Conservation (phyloP, 257 asterid genomes). For the Handroanthus guayacan region DNA sequence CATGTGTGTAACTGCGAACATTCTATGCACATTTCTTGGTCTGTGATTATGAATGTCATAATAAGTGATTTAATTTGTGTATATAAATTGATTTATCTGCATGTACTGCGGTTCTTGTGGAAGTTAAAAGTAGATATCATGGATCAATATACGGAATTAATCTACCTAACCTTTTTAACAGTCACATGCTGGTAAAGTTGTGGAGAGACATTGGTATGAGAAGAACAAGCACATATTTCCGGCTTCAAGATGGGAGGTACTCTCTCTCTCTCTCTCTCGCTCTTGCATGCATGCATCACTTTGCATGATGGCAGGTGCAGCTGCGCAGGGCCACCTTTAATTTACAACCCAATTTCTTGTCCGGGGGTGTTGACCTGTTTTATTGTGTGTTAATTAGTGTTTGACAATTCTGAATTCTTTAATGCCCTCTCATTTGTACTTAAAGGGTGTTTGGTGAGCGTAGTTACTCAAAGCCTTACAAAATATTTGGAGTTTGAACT, state of each 20-base stretch:
- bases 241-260: constrained; percentile 99
- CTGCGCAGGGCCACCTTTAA: not conserved
- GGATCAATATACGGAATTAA: constrained; percentile 19
- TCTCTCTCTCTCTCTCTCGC: constrained; percentile 18
- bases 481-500: too few species aligned
- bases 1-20: not conserved
- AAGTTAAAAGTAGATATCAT: constrained; percentile 1
- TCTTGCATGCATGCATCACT: not conserved
- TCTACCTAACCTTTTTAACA: constrained; percentile 39
- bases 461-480: too few species aligned
- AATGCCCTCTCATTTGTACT: too few species aligned
- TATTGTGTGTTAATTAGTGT: too few species aligned
- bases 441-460: too few species aligned
- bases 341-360: not conserved
- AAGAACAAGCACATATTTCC: constrained; percentile 99
- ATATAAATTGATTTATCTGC: not conserved
- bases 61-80: not conserved
- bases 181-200: constrained; percentile 99
- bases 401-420: too few species aligned
- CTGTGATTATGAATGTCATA: not conserved
- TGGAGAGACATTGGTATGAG: constrained; percentile 99
- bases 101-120: not conserved
- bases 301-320: not conserved
- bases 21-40: constrained; percentile 14
- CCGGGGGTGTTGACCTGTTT: too few species aligned